Conservation (phyloP, 2,329 filamentous ascomycete species). For the Curvularia sp. region DNA sequence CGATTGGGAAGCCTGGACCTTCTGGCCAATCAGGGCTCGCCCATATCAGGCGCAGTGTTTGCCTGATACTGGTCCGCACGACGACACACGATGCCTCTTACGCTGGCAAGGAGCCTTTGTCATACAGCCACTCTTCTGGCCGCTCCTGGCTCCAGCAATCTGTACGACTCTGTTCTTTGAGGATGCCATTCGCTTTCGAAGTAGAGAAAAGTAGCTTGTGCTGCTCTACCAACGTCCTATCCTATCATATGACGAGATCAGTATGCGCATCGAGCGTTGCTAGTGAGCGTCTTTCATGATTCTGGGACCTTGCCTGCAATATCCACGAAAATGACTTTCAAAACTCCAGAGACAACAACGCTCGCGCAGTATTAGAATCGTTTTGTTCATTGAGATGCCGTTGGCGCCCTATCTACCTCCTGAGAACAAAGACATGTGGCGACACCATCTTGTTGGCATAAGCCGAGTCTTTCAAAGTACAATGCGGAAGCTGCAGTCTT, state of each 20-base stretch:
- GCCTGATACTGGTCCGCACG: conserved; percentile 24
- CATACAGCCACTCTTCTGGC: background rate
- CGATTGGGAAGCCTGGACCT: conserved; percentile 4
- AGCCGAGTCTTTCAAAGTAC: background rate
- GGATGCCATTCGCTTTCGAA: background rate
- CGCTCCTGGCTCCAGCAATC: too few species aligned
- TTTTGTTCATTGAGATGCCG: background rate
- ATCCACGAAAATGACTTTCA: background rate
- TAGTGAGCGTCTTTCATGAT: background rate
- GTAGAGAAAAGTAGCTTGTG: background rate
- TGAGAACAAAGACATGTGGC: background rate
- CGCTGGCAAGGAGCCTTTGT: background rate
- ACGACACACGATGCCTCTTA: conserved; percentile 9
- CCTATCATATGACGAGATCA: background rate
- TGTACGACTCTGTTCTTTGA: too few species aligned
- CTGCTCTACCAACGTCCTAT: background rate
- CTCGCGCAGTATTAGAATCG: background rate
- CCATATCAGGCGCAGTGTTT: conserved; percentile 9
- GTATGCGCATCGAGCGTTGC: background rate
- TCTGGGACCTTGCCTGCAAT: background rate
- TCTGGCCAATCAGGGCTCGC: conserved; percentile 19
- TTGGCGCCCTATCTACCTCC: background rate
- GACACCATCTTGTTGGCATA: background rate
- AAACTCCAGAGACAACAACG: background rate
- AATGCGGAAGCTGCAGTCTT: conserved; percentile 12